Evolutionary conservation across 1,139 yeast species (phyloP).

Genomic region (Blastobotrys persicus): DNA sequence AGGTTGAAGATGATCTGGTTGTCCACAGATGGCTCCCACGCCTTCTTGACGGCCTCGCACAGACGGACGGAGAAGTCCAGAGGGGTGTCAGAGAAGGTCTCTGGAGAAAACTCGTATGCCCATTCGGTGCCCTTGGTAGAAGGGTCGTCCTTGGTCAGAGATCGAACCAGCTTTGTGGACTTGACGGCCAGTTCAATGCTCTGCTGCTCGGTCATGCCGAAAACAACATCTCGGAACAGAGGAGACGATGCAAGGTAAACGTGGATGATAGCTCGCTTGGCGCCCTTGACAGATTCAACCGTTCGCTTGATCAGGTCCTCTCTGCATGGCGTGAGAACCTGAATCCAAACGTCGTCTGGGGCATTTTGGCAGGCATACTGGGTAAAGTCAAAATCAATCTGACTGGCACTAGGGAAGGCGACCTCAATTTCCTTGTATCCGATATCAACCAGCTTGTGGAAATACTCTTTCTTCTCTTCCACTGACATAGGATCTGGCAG

Average conservation of each 20-base stretch:
- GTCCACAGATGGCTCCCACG: slow-evolving; percentile 85
- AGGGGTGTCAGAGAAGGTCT: slow-evolving; percentile 87
- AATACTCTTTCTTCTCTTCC: slow-evolving; percentile 83
- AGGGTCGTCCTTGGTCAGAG: slow-evolving; percentile 88
- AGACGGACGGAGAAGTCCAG: slow-evolving; percentile 78
- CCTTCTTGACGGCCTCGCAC: slow-evolving; percentile 92
- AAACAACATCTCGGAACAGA: slow-evolving; percentile 85
- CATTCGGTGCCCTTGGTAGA: slow-evolving; percentile 67
- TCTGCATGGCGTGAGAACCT: slow-evolving; percentile 88
- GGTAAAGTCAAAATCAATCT: slow-evolving; percentile 93
- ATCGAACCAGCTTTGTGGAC: slow-evolving; percentile 75
- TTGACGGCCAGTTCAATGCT: slow-evolving; percentile 77
- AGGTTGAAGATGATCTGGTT: slow-evolving; percentile 90
- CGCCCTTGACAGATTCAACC: slow-evolving; percentile 84
- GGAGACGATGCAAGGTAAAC: slow-evolving; percentile 91
- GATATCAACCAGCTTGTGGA: slow-evolving; percentile 77
- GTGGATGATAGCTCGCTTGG: slow-evolving; percentile 86
- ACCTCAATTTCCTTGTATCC: slow-evolving; percentile 98
- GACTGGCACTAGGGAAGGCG: slow-evolving; percentile 94
- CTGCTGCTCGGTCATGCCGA: slow-evolving; percentile 79
- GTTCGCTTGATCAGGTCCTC: slow-evolving; percentile 87
- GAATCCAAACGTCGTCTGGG: slow-evolving; percentile 90
- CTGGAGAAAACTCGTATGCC: slow-evolving; percentile 94
- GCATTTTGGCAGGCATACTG: slow-evolving; percentile 88
- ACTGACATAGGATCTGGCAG: slow-evolving; percentile 96